Conservation (phyloP, 2,329 filamentous ascomycete genomes). For the Paramyrothecium sp. region DNA sequence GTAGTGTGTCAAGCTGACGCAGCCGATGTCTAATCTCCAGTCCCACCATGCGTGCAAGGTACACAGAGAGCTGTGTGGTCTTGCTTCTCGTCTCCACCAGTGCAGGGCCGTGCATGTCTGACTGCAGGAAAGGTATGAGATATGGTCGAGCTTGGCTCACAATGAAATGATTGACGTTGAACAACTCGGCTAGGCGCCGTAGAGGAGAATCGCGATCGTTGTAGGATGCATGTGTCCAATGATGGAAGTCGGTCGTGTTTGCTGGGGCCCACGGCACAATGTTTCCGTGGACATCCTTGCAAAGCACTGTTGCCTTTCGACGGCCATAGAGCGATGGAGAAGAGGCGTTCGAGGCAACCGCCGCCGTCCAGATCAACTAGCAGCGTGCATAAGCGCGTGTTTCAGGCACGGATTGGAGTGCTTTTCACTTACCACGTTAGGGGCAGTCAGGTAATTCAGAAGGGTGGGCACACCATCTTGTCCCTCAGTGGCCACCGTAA, state of each 20-base stretch:
- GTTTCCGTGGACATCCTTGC: slow-evolving; percentile 71
- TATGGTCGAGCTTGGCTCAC: slow-evolving; percentile 91
- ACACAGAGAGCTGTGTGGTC: slow-evolving; percentile 55
- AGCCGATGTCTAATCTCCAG: slow-evolving; percentile 80
- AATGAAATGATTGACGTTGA: slow-evolving; percentile 95
- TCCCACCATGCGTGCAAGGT: slow-evolving; percentile 66
- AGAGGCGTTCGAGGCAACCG: slow-evolving; percentile 71
- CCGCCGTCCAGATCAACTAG: slow-evolving; percentile 77
- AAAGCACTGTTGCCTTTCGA: slow-evolving; percentile 65
- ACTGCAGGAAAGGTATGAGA: slow-evolving; percentile 79
- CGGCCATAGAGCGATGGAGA: slow-evolving; percentile 64
- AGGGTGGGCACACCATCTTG: slow-evolving; percentile 77
- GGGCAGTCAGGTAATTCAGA: slow-evolving; percentile 89
- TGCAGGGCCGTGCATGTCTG: slow-evolving; percentile 75
- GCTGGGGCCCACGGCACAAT: slow-evolving; percentile 73
- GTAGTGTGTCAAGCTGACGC: slow-evolving; percentile 75
- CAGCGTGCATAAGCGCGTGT: background rate
- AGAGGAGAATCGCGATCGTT: slow-evolving; percentile 65
- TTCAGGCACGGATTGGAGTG: slow-evolving; percentile 7
- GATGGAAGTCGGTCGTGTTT: slow-evolving; percentile 61
- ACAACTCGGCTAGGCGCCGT: slow-evolving; percentile 73
- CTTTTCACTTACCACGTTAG: slow-evolving; percentile 72
- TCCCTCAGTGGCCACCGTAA: slow-evolving; percentile 77
- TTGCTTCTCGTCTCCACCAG: slow-evolving; percentile 57
- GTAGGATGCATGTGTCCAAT: slow-evolving; percentile 66